These are phyloP conservation scores for Fragosphaeria purpurea DNA, from an alignment of 2,329 filamentous ascomycete species.

Conservation along the genomic window DNA sequence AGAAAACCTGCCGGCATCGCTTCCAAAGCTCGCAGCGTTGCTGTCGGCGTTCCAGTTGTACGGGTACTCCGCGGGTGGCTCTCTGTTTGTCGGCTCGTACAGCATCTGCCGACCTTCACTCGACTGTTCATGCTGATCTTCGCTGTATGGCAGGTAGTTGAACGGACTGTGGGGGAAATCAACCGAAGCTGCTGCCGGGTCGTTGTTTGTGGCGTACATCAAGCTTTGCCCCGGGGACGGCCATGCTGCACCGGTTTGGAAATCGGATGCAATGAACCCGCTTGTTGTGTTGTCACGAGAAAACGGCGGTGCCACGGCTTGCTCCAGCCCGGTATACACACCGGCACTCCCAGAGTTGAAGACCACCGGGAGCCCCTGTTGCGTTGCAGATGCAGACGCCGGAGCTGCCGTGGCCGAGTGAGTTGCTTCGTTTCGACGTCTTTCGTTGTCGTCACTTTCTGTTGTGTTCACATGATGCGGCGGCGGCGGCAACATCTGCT, in stretches of 20 bases:
- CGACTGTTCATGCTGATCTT: neutral
- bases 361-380: no score
- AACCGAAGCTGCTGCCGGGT: neutral
- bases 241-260: neutral
- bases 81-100: neutral
- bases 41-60: conserved; percentile 1
- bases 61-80: neutral
- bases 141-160: neutral
- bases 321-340: no score
- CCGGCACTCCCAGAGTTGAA: no score
- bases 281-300: neutral
- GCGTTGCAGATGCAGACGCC: no score
- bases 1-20: neutral
- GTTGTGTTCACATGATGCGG: no score
- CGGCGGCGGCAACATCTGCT: no score
- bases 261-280: neutral
- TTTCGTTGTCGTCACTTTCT: no score
- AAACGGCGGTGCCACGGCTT: no score
- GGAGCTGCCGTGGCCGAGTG: no score
- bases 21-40: neutral
- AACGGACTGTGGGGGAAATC: neutral
- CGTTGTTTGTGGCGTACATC: neutral
- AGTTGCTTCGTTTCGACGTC: no score
- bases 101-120: no score
- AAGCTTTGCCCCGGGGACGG: neutral